Evolutionary conservation across 805 yeast species (phyloP), one percentile per base, ranked within the genome.

Genomic region (Saccharomycopsis microspora): DNA sequence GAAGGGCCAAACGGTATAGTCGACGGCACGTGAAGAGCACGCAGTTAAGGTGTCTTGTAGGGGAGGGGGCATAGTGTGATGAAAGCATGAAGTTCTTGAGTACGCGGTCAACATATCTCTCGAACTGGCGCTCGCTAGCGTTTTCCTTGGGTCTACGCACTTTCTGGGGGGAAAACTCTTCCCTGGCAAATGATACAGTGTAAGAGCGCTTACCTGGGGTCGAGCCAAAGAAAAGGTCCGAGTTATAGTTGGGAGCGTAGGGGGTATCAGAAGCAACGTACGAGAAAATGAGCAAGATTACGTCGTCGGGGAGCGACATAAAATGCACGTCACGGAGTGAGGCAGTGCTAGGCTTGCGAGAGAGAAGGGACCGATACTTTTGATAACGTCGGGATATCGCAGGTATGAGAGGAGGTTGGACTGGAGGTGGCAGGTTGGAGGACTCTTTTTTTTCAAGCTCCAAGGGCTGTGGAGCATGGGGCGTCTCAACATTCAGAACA

Each of bases 1-100:
- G 71, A 54, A 77, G 75, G 2, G 81, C 72, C 5, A 76, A 64
- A 34, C 58, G 60, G 58, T 79, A 72, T 54, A 82, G 71, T 35
- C 63, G 57, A 48, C 66, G 73, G 58, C 71, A 69, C 5, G 80
- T 78, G 47, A 72, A 74, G 9, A 85, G 60, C 48, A 75, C 64
- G 42, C 59, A 59, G 0, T 76, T 65, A 32, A 71, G 58, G 52
- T 76, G 55, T 46, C 57, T 56, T 52, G 71, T 48, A 5, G 50
- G 46, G 8, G 11, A 45, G 11, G 54, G 27, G 5, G 30, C 34
- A 31, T 51, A 48, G 29, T 48, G 45, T 5, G 9, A 4, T 31
- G 54, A 51, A 6, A 11, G n/a, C 41, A 48, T 51, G 33, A 33
- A 51, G 37, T 51, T 51, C 7, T 43, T 10, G 31, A 51, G 30